Base-by-base conservation (phyloP, 192 early-diverging fungal genomes). In the Spizellomyces sp. region DNA sequence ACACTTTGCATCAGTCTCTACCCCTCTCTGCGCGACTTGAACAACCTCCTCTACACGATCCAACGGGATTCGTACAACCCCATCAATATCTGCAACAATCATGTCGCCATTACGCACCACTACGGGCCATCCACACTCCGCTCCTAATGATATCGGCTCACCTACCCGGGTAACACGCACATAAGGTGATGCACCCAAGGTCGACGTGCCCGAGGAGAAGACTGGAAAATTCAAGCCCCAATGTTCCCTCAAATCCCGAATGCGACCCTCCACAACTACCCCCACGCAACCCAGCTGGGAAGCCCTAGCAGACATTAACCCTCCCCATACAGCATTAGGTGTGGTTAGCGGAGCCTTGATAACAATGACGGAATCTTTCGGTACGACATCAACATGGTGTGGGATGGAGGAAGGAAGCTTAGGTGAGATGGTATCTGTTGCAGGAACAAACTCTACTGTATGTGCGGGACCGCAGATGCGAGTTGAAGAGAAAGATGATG, bases 261-360 rank as follows among this genome's bases (percentile, higher is more conserved):
- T 58, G 1, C 79, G 70, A 1, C 83, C 85, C 14, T 83, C 76
- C 41, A 83, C 73, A 0, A 87, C 79, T 5, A 77, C 78, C 6
- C 77, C 85, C 10, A 43, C 64, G 19, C 66, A 72, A n/a, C 75
- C 75, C 9, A 80, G 36, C 3, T 42, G 58, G 8, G 66, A 69
- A 0, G 82, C 83, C 12, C 83, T 75, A 4, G 79, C 69, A 4
- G 76, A 69, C 74, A 84, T 73, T 19, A 87, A 75, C 4, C 85
- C 85, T n/a, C 85, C 85, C 64, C 70, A 83, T 48, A 83, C 77
- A 8, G 83, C 85, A 67, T 84, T 84, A 10, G 80, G 78, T 12
- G 57, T 52, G 7, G n/a, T 52, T 9, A 43, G 4, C 19, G 76
- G 79, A 7, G 78, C 72, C 8, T 69, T 68, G 44, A 87, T 64